These are phyloP conservation scores for Solanum ahanhuiri DNA, from an alignment of 257 asterid species.

Conservation along the genomic window DNA sequence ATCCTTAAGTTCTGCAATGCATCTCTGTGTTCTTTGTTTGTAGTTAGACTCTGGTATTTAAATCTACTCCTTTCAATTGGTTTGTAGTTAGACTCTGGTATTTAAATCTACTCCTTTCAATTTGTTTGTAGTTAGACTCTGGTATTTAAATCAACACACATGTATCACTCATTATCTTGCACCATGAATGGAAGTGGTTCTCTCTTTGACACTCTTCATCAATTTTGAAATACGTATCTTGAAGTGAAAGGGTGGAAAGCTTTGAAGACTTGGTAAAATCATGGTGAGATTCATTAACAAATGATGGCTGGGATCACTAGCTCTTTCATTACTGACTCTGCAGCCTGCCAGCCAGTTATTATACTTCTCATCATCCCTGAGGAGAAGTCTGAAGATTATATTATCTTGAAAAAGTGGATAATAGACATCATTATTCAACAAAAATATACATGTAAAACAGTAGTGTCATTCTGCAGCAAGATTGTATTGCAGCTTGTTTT, in stretches of 20 bases:
- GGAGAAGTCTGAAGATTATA: background rate
- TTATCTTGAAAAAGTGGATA: background rate
- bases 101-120: background rate
- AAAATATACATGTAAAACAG: background rate
- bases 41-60: background rate
- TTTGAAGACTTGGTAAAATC: background rate
- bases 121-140: background rate
- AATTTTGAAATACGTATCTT: background rate
- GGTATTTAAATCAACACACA: background rate
- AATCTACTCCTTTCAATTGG: background rate
- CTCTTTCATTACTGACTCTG: background rate
- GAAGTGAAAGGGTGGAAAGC: background rate
- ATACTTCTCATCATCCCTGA: background rate
- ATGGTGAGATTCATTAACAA: background rate
- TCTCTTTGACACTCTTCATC: background rate
- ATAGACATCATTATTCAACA: background rate
- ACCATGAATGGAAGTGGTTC: background rate
- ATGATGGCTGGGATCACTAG: background rate
- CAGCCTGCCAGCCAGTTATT: background rate
- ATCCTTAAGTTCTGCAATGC: conserved; percentile 30
- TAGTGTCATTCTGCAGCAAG: background rate
- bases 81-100: background rate
- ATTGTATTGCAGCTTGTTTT: background rate
- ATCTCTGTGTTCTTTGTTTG: background rate
- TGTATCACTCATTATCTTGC: background rate